phyloP scores from a whole-genome alignment of 176 grass and related monocot genomes.

The Triticum monococcum region DNA sequence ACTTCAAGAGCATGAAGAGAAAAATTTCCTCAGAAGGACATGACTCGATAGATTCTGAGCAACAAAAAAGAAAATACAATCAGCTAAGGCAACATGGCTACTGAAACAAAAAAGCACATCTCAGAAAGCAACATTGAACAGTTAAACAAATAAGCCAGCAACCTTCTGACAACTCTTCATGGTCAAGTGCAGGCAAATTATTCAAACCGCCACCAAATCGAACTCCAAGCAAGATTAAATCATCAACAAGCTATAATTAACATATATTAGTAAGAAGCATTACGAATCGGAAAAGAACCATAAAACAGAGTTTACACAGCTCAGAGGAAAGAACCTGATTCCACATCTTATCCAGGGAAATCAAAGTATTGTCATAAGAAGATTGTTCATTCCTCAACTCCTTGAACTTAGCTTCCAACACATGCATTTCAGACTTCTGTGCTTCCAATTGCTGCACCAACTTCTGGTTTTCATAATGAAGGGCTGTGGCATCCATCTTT shows the following conservation, averaged over 20 bases:
- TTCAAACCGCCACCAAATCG: constrained; percentile 51
- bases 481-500: constrained; percentile 76
- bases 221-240: constrained; percentile 78
- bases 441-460: constrained; percentile 86
- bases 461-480: constrained; percentile 94
- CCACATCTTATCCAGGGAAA: constrained; percentile 90
- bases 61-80: constrained; percentile 29
- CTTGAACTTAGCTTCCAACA: constrained; percentile 69
- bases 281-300: constrained; percentile 5
- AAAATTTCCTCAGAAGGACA: constrained; percentile 85
- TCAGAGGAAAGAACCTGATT: constrained; percentile 64
- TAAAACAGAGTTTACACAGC: constrained; percentile 5
- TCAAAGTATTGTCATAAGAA: constrained; percentile 78
- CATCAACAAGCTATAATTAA: constrained; percentile 83
- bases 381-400: constrained; percentile 63
- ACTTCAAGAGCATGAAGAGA: constrained; percentile 71
- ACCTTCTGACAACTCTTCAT: constrained; percentile 75
- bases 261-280: constrained; percentile 33
- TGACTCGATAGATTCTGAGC: constrained; percentile 56
- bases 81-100: constrained; percentile 16
- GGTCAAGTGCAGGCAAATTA: constrained; percentile 62
- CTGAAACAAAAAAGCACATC: constrained; percentile 5
- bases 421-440: constrained; percentile 77
- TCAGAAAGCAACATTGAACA: constrained; percentile 12
- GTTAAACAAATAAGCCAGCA: constrained; percentile 26